Evolutionary conservation across 352 stramenopile species (phyloP), one percentile per base, ranked within the genome.

Genomic region (Globisporangium ultimum): DNA sequence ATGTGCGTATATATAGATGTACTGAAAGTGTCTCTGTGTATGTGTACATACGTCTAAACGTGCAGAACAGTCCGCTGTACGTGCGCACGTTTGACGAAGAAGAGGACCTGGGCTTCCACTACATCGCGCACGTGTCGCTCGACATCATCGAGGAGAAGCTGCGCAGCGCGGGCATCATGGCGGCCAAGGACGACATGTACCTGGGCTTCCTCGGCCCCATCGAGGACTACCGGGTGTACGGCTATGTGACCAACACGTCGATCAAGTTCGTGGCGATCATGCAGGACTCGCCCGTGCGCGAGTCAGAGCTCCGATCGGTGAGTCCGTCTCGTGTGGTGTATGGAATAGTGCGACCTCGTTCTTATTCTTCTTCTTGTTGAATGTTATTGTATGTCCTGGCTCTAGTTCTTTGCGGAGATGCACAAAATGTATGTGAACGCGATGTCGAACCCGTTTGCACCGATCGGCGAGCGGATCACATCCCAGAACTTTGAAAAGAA

Each of bases 381-480:
- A 43, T 43, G 40, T 10, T 45, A 10, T 18, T n/a, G 12, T n/a
- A 8, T 45, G 24, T 28, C 18, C 17, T 40, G 14, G 34, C 5
- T 45, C 11, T 48, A 95, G 86, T 92, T 95, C 56, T 91, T 95
- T 40, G 57, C 66, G 3, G 84, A 93, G 67, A 61, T 95, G 24
- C 86, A 95, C 66, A 91, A 89, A 32, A 64, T 93, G 60, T 95
- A 95, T 54, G 82, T 95, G 60, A 93, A 95, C 67, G 80, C 74
- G 62, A 77, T 95, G 61, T 93, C 86, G 17, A 95, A 95, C 50
- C 86, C 84, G 55, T 93, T 95, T 48, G 81, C 84, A n/a, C 61
- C 76, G 17, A 80, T 93, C 21, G 84, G 84, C 57, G 84, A 95
- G 67, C 80, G 84, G 15, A 87, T 93, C 66, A 85, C 72, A 48